A percentile compares a stretch with the other conserved stretches of the same genome.
Conservation (phyloP, 768 basidiomycete species). For the Hirschioporus abietinus region DNA sequence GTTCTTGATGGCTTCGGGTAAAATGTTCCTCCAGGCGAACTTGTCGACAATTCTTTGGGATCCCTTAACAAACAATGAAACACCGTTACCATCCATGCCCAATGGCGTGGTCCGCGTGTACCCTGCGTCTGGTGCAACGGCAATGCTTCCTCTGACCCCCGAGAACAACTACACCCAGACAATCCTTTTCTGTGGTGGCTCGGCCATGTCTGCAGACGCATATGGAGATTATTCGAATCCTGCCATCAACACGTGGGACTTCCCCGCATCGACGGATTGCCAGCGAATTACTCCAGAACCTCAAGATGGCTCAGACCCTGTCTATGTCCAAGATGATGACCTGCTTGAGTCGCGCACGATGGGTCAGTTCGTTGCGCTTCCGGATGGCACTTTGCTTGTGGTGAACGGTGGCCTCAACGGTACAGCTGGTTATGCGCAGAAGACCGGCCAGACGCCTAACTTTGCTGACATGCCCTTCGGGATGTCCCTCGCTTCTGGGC, state of each 20-base stretch:
- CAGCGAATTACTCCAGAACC: conserved; percentile 87
- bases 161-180: conserved; percentile 85
- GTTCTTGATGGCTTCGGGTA: conserved; percentile 70
- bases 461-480: conserved; percentile 59
- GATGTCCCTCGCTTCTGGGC: conserved; percentile 74
- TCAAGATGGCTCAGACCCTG: conserved; percentile 51
- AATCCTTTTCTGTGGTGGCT: conserved; percentile 87
- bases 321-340: conserved; percentile 67
- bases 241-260: conserved; percentile 65
- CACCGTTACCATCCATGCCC: conserved; percentile 67
- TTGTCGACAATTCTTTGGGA: conserved; percentile 56
- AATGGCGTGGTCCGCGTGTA: conserved; percentile 73
- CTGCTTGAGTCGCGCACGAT: conserved; percentile 77
- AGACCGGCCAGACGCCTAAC: conserved; percentile 37
- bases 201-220: conserved; percentile 61
- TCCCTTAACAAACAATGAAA: conserved; percentile 50
- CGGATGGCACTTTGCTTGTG: conserved; percentile 72
- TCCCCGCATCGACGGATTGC: conserved; percentile 67
- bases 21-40: conserved; percentile 81
- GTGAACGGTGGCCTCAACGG: conserved; percentile 82
- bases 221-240: conserved; percentile 80
- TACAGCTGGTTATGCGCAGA: conserved; percentile 79
- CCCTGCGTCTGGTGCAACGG: conserved; percentile 82
- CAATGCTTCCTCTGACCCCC: conserved; percentile 88
- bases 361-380: conserved; percentile 86